Evolutionary conservation across 495 filamentous ascomycete genomes (phyloP).

Genomic region (Cryomyces minteri): DNA sequence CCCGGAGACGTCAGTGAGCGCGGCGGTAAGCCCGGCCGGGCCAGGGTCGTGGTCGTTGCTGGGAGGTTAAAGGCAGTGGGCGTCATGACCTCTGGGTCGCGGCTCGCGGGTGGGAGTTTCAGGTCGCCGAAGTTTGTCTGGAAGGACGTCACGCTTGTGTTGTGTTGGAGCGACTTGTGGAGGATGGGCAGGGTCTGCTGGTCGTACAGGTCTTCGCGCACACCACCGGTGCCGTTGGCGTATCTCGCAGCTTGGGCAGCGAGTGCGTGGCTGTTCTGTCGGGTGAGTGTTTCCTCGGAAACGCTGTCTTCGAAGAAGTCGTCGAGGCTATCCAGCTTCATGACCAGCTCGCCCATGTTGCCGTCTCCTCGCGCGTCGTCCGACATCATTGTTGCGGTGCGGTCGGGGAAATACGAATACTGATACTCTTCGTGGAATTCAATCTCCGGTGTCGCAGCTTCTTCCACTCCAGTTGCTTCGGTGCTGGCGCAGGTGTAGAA

Average conservation of each 20-base stretch:
- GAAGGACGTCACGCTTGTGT: constrained; percentile 58
- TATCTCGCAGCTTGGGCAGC: constrained; percentile 23
- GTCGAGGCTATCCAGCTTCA: constrained; percentile 82
- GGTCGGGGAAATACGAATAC: constrained; percentile 54
- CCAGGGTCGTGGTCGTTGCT: constrained; percentile 3
- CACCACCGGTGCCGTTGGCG: constrained; percentile 31
- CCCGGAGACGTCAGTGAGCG: constrained; percentile 20
- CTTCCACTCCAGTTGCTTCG: constrained; percentile 33
- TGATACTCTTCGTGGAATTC: constrained; percentile 76
- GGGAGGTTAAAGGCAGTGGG: constrained; percentile 30
- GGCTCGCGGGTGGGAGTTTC: not conserved
- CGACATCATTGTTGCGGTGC: constrained; percentile 81
- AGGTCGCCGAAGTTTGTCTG: constrained; percentile 69
- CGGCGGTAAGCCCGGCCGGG: constrained; percentile 19
- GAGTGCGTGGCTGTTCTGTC: constrained; percentile 31
- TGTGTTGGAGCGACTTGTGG: constrained; percentile 57
- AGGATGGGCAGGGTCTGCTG: constrained; percentile 86
- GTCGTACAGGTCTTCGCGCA: constrained; percentile 75
- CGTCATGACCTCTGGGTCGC: constrained; percentile 43
- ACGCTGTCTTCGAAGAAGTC: constrained; percentile 76
- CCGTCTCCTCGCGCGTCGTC: constrained; percentile 61
- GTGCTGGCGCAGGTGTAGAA: constrained; percentile 70
- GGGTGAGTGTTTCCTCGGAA: constrained; percentile 23
- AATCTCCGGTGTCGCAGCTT: constrained; percentile 64
- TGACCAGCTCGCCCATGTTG: constrained; percentile 69